Conservation (phyloP, 169 alveolate species). For the Cyclospora cayetanensis region DNA sequence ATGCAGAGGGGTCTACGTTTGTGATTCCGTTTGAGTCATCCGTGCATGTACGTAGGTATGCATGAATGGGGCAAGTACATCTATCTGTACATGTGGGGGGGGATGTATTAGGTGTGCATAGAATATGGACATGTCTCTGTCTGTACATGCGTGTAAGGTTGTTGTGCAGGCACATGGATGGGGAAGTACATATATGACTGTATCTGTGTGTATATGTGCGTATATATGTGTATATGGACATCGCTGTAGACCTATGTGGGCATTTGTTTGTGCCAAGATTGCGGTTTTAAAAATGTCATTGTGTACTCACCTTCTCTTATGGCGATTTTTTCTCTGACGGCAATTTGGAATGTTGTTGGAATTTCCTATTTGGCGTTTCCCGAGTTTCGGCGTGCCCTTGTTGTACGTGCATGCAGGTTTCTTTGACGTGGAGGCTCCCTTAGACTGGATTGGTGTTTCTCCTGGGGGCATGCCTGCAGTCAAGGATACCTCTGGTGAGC, state of each 20-base stretch:
- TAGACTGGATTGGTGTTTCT: conserved; percentile 65
- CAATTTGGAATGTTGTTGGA: background rate
- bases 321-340: background rate
- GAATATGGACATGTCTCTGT: background rate
- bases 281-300: background rate
- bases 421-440: conserved; percentile 48
- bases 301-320: background rate
- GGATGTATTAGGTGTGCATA: too few species aligned
- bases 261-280: background rate
- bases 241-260: background rate
- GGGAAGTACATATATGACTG: background rate
- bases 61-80: too few species aligned
- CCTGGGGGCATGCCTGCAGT: conserved; percentile 69
- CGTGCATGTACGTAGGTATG: too few species aligned
- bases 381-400: background rate
- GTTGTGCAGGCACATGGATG: background rate
- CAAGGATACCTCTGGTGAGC: conserved; percentile 59
- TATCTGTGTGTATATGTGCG: background rate
- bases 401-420: conserved; percentile 2
- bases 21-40: too few species aligned
- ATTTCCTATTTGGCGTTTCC: background rate
- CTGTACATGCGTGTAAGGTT: background rate
- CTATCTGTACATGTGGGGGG: too few species aligned
- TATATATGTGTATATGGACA: background rate
- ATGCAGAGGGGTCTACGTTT: too few species aligned